Conservation (phyloP, 2,329 filamentous ascomycete species). For the Epichloe elymi region DNA sequence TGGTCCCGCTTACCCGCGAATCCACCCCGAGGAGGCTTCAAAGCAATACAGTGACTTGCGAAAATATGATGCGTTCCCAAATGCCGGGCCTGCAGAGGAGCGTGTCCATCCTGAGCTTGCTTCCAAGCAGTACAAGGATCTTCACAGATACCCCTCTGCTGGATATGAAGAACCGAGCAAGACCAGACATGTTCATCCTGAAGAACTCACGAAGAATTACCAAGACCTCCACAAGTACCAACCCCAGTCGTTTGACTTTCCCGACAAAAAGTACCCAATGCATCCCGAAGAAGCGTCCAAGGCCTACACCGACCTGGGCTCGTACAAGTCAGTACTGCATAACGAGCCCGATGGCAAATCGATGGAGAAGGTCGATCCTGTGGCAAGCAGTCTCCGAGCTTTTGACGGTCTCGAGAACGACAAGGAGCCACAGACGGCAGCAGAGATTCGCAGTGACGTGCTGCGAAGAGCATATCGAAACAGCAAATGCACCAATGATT, state of each 20-base stretch:
- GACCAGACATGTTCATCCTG: slow-evolving; percentile 20
- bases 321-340: slow-evolving; percentile 24
- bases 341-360: slow-evolving; percentile 22
- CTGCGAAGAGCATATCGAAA: slow-evolving; percentile 14
- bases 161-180: slow-evolving; percentile 17
- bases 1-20: slow-evolving; percentile 10
- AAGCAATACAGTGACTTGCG: slow-evolving; percentile 24
- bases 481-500: slow-evolving; percentile 25
- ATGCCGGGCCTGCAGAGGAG: slow-evolving; percentile 11
- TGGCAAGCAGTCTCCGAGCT: slow-evolving; percentile 22
- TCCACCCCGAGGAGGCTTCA: slow-evolving; percentile 22
- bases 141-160: slow-evolving; percentile 17
- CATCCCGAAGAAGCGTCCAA: slow-evolving; percentile 24
- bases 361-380: slow-evolving; percentile 17
- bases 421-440: slow-evolving; percentile 15
- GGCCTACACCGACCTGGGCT: slow-evolving; percentile 27
- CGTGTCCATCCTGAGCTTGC: slow-evolving; percentile 17
- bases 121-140: slow-evolving; percentile 22
- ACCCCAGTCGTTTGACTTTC: slow-evolving; percentile 16
- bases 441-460: slow-evolving; percentile 19
- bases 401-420: slow-evolving; percentile 19
- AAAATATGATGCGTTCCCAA: slow-evolving; percentile 18
- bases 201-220: slow-evolving; percentile 26
- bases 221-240: slow-evolving; percentile 29
- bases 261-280: slow-evolving; percentile 13